phyloP scores from a whole-genome alignment of 805 yeast species.

The Monosporozyma yasuniensis region DNA sequence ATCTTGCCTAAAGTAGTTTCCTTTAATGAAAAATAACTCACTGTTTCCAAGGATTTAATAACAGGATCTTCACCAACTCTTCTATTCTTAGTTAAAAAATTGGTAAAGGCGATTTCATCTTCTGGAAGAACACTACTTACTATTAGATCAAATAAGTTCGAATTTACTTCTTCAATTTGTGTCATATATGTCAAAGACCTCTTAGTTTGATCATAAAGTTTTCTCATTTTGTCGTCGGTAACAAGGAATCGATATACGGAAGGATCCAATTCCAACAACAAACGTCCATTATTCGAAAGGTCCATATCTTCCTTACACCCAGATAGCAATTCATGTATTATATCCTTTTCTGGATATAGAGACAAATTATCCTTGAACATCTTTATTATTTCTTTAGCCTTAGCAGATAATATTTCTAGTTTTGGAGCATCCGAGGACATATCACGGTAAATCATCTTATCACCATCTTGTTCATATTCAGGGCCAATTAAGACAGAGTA shows the following conservation, averaged over 20 bases:
- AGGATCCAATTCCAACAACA: conserved; percentile 49
- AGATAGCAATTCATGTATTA: conserved; percentile 37
- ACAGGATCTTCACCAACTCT: conserved; percentile 31
- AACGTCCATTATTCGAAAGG: conserved; percentile 30
- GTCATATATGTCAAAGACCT: conserved; percentile 74
- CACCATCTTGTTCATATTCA: conserved; percentile 23
- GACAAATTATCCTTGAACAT: conserved; percentile 37
- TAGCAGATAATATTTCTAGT: conserved; percentile 20
- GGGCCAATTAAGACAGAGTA: conserved; percentile 23
- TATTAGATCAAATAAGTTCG: conserved; percentile 49
- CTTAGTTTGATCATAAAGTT: conserved; percentile 67
- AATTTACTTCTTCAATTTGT: conserved; percentile 64
- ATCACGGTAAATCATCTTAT: conserved; percentile 24
- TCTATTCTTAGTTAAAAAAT: conserved; percentile 40
- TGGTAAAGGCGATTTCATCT: conserved; percentile 59
- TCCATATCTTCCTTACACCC: conserved; percentile 32
- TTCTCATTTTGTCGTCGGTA: conserved; percentile 47
- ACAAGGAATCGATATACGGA: conserved; percentile 37
- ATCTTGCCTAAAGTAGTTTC: conserved; percentile 64
- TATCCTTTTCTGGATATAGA: conserved; percentile 45
- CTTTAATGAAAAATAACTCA: conserved; percentile 68
- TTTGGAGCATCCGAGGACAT: conserved; percentile 20
- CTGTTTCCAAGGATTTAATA: conserved; percentile 37
- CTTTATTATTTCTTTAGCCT: conserved; percentile 35
- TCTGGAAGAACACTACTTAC: conserved; percentile 29